Evolutionary conservation across 805 yeast species (phyloP).

Genomic region (Kluyveromyces nonfermentans): DNA sequence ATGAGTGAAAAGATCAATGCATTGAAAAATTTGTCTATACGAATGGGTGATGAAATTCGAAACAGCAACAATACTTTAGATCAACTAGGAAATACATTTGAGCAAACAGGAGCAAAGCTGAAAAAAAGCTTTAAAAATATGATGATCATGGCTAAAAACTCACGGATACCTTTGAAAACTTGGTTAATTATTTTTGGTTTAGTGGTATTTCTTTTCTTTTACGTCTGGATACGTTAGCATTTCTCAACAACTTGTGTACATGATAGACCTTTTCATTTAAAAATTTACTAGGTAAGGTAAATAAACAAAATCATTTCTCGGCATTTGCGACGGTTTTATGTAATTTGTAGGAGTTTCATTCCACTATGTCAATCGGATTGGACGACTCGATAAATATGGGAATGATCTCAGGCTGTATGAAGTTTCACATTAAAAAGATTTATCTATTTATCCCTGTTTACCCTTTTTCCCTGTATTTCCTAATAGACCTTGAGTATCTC

Average conservation of each 20-base stretch:
- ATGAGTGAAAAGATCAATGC: conserved; percentile 47
- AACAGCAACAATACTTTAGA: conserved; percentile 40
- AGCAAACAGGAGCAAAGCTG: conserved; percentile 37
- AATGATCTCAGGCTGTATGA: neutral
- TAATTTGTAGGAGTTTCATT: neutral
- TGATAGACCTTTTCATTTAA: neutral
- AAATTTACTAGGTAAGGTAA: neutral
- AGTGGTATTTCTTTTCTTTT: conserved; percentile 41
- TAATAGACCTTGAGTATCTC: conserved; percentile 16
- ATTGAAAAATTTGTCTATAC: conserved; percentile 44
- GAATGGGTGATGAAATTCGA: conserved; percentile 59
- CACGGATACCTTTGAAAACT: conserved; percentile 53
- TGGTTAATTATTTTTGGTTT: conserved; percentile 47
- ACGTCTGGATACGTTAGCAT: conserved; percentile 33
- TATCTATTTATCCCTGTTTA: neutral
- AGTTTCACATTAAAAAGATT: neutral
- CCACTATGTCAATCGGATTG: neutral
- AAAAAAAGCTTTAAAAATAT: conserved; percentile 46
- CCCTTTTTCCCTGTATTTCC: conserved; percentile 7
- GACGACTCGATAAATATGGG: neutral
- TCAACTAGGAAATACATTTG: conserved; percentile 37
- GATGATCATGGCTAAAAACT: conserved; percentile 53
- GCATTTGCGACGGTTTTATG: neutral
- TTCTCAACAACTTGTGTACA: conserved; percentile 5
- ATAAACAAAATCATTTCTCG: neutral